phyloP scores from a whole-genome alignment of 164 flowering plant genomes.

The Piper betle region DNA sequence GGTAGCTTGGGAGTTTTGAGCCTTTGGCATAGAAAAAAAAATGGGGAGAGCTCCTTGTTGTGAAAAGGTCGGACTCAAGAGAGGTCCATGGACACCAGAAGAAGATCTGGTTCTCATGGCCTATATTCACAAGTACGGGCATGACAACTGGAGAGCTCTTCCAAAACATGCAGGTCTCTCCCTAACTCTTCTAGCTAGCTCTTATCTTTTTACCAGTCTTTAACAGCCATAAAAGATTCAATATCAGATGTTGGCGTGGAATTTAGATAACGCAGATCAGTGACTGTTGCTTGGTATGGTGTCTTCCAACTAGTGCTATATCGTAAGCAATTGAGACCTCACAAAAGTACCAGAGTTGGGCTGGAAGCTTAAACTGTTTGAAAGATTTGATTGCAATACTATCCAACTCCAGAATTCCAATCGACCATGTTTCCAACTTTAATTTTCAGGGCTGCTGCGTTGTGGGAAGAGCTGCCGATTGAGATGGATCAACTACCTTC shows the following conservation, averaged over 20 bases:
- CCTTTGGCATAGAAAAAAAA: background rate
- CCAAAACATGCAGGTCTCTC: conserved; percentile 54
- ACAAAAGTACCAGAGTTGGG: no score
- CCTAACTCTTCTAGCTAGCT: conserved; percentile 5
- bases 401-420: background rate
- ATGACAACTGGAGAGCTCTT: conserved; percentile 67
- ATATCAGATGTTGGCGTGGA: no score
- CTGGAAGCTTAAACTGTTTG: no score
- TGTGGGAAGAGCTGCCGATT: conserved; percentile 8
- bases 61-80: conserved; percentile 52
- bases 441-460: conserved; percentile 3
- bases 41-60: conserved; percentile 59
- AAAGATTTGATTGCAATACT: background rate
- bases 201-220: background rate
- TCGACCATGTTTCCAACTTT: background rate
- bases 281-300: no score
- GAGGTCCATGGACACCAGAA: conserved; percentile 66
- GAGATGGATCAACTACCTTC: conserved; percentile 8
- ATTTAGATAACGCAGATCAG: no score
- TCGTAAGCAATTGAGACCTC: no score
- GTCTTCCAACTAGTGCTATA: no score
- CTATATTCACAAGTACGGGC: conserved; percentile 55
- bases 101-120: conserved; percentile 51
- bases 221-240: background rate
- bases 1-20: background rate